Conservation (phyloP, 345 rosid genomes). For the Litchi chinensis region DNA sequence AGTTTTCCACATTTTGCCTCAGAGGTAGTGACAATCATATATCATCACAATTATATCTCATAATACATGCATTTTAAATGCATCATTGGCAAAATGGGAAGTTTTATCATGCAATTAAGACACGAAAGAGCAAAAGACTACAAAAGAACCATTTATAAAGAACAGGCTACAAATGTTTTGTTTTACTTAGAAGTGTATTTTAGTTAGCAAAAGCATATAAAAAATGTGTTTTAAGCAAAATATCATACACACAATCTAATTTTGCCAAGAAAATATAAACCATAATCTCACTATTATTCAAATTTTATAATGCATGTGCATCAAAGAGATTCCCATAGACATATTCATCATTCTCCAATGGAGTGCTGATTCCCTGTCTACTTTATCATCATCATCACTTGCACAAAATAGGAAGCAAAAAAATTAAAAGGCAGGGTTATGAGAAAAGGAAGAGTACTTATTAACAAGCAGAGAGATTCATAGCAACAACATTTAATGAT, state of each 20-base stretch:
- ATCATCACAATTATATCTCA: constrained; percentile 35
- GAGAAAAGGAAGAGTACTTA: no score
- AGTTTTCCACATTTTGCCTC: constrained; percentile 20
- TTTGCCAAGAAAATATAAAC: background rate
- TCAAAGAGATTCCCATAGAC: constrained; percentile 24
- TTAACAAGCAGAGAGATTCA: no score
- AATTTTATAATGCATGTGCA: background rate
- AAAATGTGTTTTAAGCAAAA: background rate
- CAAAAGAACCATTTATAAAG: no score
- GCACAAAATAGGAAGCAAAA: no score
- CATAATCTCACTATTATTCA: background rate
- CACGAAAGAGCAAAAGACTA: no score
- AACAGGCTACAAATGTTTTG: no score
- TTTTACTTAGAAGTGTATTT: background rate
- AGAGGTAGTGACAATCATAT: constrained; percentile 45
- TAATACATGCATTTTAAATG: constrained; percentile 23
- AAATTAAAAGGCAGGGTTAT: no score
- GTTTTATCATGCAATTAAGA: no score
- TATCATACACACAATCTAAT: no score
- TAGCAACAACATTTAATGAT: no score
- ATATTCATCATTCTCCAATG: background rate
- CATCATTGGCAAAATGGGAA: constrained; percentile 24
- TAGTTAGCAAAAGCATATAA: background rate
- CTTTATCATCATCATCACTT: background rate
- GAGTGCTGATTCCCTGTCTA: no score